Evolutionary conservation across 306 rosid species (phyloP), one percentile per base, ranked within the genome.

Genomic region (Trifolium subterraneum): DNA sequence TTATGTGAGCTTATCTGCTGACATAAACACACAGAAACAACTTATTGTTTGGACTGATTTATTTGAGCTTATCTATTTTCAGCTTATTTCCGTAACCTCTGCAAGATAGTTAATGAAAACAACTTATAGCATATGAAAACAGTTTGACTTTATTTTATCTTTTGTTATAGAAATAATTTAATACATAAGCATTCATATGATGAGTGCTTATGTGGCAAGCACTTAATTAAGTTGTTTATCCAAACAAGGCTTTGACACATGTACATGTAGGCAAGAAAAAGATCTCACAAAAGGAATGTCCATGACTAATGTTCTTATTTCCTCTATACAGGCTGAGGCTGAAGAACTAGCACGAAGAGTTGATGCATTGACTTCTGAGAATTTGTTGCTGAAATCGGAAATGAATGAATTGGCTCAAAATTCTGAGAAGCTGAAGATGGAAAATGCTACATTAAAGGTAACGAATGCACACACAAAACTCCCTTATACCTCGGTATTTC

Each of bases 301-400:
- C 20, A 70, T 71, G 38, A 76, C 56, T 79, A 51, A 70, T 64
- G 56, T 48, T 79, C 54, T 42, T 64, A 18, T 73, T 48, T 45
- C 48, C 60, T 51, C 2, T 54, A 0, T 66, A 48, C 88, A 94
- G 99, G 99, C 96, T 10, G 99, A 94, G 72, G 39, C 97, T 68
- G 99, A 88, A 74, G 96, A 86, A 71, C 87, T 94, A 77, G 89
- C 95, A 33, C 84, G 59, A 18, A 88, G 88, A 79, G 99, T 94
- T 3, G 96, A 90, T 3, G 65, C 84, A 22, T 75, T 94, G 81
- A 75, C 64, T 64, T 78, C 87, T 15, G 96, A 92, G 74, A 88
- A 94, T 72, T 71, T 55, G 31, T 50, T 88, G 4, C 86, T 94
- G 50, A 86, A 88, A 78, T 87, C 90, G 14, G 97, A 94, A 83